Evolutionary conservation across 2,329 filamentous ascomycete genomes (phyloP), one percentile per base, ranked within the genome.

Genomic region (Diplodia sapinea): DNA sequence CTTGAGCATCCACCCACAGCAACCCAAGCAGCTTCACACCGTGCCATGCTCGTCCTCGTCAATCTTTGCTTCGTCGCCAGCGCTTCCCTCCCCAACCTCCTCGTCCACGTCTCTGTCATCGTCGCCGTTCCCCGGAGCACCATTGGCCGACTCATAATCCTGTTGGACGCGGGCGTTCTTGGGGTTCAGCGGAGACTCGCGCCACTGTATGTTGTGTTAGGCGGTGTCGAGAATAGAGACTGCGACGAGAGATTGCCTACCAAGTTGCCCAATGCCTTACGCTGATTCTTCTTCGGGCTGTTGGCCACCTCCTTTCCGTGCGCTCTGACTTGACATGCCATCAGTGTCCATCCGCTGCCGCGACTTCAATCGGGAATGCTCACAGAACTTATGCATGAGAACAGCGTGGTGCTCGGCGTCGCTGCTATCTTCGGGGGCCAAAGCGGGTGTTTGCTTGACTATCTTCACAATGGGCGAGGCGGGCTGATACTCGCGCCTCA

Each of bases 251-350:
- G 26, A 20, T 13, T n/a, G 20, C 31, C 38, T 38, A 63, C 59
- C 59, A 63, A 23, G n/a, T 51, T 63, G 47, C 59, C 59, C 47
- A 63, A n/a, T n/a, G 47, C 29, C 31, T 63, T 63, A 9, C 47
- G 59, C 47, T 51, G 47, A 47, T 51, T 52, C 43, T 63, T 63
- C 43, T 38, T 51, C 26, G 59, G 59, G 23, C 38, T 40, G 47
- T 63, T 47, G 47, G 59, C 29, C 29, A 63, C 59, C 6, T 63
- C n/a, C 8, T 63, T 29, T 50, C 20, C 43, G 11, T 63, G 43
- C 12, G 59, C 59, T 26, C 31, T 51, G 59, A 51, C 59, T 63
- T 13, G 33, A 33, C 31, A 33, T 13, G 17, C 6, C 29, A 17
- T 63, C 43, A 63, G 31, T 29, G 23, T 2, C n/a, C 13, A 9